Evolutionary conservation across 2,329 filamentous ascomycete species (phyloP), one percentile per base, ranked within the genome.

Genomic region (Periconia macrospinosa): DNA sequence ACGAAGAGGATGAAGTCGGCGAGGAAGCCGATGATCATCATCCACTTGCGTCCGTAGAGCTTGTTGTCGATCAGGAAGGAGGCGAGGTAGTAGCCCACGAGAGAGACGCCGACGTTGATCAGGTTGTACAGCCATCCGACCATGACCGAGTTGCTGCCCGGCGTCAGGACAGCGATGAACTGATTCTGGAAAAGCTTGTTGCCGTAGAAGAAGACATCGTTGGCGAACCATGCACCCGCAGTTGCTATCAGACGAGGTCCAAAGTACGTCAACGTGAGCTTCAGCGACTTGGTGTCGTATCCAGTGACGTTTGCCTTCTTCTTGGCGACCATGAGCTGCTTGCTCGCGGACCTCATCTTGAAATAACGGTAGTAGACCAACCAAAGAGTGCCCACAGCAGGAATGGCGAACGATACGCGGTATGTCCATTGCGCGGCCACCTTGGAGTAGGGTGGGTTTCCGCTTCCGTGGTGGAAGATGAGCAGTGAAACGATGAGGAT

Each of bases 141-240:
- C 85, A 96, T 89, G 72, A 97, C 84, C 8, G 89, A 91, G 35
- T 80, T 76, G 59, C 85, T 83, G 60, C 83, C 76, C 49, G 86
- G 82, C 50, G 87, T 89, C 62, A 97, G 87, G 69, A 94, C 89
- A 30, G 79, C 80, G 77, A 97, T 96, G 78, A 97, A 97, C 71
- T 93, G 85, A 58, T 84, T 85, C 78, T 96, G 92, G 84, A 97
- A 97, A 50, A 97, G 87, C 83, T 96, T 97, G 87, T 96, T 97
- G 65, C 93, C 93, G 79, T 97, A 97, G 81, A 97, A 97, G 83
- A 97, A 97, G 62, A 97, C 89, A 70, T 97, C 93, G 75, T 97
- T 97, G 79, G 88, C 90, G 76, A 93, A 97, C 93, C 93, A 97
- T 35, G 87, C 85, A 52, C 90, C 90, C 11, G 92, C 87, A 18